These are phyloP conservation scores for Reticulascus tulasneorum DNA, from an alignment of 2,329 filamentous ascomycete species.

Conservation along the genomic window DNA sequence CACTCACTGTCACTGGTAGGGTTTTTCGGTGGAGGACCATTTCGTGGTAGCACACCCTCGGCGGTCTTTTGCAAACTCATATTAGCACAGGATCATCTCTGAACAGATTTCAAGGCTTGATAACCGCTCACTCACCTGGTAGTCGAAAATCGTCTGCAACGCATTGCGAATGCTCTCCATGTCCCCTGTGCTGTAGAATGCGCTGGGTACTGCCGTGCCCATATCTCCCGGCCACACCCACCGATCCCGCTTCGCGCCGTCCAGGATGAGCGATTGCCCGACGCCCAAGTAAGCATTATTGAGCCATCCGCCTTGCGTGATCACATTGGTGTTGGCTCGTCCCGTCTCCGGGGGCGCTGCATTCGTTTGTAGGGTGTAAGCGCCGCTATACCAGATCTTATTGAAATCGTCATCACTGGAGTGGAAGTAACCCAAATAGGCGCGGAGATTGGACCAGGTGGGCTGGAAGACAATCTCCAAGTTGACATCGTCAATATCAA, in stretches of 20 bases:
- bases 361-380: conserved; percentile 39
- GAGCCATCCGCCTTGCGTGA: conserved; percentile 20
- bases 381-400: conserved; percentile 48
- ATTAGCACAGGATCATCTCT: no score
- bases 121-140: no score
- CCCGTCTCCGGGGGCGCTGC: conserved; percentile 17
- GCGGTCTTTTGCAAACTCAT: no score
- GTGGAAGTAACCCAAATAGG: conserved; percentile 53
- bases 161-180: conserved; percentile 46
- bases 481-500: conserved; percentile 29
- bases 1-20: conserved; percentile 7
- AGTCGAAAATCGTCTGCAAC: conserved; percentile 41
- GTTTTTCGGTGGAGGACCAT: conserved; percentile 36
- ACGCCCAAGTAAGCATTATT: conserved; percentile 28
- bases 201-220: conserved; percentile 49
- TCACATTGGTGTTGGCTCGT: conserved; percentile 12
- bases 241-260: conserved; percentile 57
- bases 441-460: conserved; percentile 41
- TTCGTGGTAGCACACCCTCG: conserved; percentile 44
- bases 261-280: conserved; percentile 29
- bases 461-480: conserved; percentile 35
- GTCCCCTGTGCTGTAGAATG: conserved; percentile 52
- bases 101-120: no score
- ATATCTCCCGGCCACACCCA: conserved; percentile 61
- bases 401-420: conserved; percentile 47